Conservation (phyloP, 1,139 yeast genomes). For the Trichomonascaceae sp. region DNA sequence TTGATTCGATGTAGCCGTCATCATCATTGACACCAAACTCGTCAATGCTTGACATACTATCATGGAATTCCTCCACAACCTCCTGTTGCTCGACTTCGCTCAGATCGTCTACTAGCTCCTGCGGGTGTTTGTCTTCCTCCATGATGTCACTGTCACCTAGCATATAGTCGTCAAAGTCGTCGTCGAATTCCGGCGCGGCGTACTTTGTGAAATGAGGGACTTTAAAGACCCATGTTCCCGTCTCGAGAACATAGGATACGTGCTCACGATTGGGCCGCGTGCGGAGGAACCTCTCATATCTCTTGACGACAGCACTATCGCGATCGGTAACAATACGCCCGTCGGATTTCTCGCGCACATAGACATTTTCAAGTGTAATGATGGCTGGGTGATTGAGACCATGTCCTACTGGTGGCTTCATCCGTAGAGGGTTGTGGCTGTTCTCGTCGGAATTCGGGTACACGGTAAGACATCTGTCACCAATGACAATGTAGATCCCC, state of each 20-base stretch:
- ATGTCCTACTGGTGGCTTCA: conserved; percentile 52
- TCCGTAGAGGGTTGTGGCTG: conserved; percentile 3
- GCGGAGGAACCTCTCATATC: conserved; percentile 31
- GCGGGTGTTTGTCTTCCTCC: not conserved
- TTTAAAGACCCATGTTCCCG: conserved; percentile 67
- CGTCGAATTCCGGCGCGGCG: conserved; percentile 71
- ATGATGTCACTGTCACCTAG: not conserved
- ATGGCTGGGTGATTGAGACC: conserved; percentile 82
- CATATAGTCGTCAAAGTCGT: conserved; percentile 36
- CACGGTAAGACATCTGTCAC: conserved; percentile 47
- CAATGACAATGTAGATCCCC: conserved; percentile 46
- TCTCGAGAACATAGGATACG: conserved; percentile 63
- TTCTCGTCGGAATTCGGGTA: conserved; percentile 37
- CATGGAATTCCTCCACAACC: not conserved
- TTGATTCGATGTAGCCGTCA: no score
- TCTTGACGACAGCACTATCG: conserved; percentile 30
- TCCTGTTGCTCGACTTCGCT: not conserved
- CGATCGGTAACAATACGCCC: conserved; percentile 29
- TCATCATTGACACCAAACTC: no score
- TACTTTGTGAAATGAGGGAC: conserved; percentile 90
- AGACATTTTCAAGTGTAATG: conserved; percentile 56
- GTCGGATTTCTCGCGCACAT: conserved; percentile 18
- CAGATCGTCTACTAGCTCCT: not conserved
- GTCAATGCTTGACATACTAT: not conserved
- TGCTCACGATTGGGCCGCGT: conserved; percentile 48